These are phyloP conservation scores for Erythrophleum fordii DNA, from an alignment of 306 rosid species.

Conservation along the genomic window DNA sequence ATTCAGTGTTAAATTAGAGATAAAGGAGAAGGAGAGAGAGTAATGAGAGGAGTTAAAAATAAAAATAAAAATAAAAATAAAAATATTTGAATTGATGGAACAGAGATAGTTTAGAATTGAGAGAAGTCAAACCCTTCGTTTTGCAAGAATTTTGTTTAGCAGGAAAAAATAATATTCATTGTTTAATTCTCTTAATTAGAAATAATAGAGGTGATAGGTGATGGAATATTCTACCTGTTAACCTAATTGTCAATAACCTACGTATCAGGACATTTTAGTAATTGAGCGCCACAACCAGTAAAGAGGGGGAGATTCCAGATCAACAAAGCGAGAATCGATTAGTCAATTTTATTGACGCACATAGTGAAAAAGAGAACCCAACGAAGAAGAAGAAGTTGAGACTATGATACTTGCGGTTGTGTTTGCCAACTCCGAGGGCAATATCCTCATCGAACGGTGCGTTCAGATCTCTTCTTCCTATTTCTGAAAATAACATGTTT, in stretches of 20 bases:
- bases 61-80: too few relatives aligned
- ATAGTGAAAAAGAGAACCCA: conserved; percentile 1
- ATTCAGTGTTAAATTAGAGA: too few relatives aligned
- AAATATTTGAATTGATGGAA: too few relatives aligned
- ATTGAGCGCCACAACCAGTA: not conserved
- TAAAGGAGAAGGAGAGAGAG: too few relatives aligned
- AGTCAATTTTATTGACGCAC: not conserved
- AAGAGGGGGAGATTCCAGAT: not conserved
- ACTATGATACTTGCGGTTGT: conserved; percentile 72
- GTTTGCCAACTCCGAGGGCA: conserved; percentile 78
- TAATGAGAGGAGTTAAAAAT: too few relatives aligned
- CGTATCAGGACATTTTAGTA: conserved; percentile 11
- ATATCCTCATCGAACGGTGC: conserved; percentile 84
- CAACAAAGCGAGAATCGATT: not conserved
- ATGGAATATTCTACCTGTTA: too few relatives aligned
- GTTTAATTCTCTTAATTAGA: too few relatives aligned
- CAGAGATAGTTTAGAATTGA: too few relatives aligned
- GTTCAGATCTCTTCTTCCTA: conserved; percentile 34
- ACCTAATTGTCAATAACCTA: not conserved
- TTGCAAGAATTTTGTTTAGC: too few relatives aligned
- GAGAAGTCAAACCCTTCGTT: too few relatives aligned
- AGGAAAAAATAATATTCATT: too few relatives aligned
- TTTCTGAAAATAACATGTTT: not conserved
- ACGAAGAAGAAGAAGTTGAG: not conserved
- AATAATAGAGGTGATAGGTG: too few relatives aligned